Base-by-base conservation (phyloP, 192 early-diverging fungal genomes). In the Allomyces javanicus region DNA sequence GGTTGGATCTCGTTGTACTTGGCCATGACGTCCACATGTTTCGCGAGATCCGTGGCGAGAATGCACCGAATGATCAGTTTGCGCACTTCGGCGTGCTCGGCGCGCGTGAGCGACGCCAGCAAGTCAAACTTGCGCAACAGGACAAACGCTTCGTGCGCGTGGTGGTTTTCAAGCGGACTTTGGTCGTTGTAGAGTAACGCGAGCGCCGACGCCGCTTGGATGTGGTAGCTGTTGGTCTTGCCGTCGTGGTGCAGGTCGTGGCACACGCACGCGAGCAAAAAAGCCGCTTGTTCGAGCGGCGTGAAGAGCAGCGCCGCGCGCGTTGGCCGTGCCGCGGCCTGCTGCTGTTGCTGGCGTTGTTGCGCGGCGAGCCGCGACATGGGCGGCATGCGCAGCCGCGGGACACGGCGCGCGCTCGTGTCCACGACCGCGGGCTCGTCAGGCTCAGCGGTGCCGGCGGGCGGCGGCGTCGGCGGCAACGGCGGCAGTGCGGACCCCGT, bases 121-220 rank as follows among this genome's bases (percentile, higher is more conserved):
- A 79, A 62, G 55, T 77, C 73, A 14, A 66, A 61, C 24, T 70
- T 63, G 25, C 27, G 63, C 63, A 58, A 3, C 50, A 58, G 50
- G 50, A 58, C 17, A 14, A n/a, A 14, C 17, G 50, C 50, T 6
- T 14, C 12, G 50, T 58, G 50, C 33, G 73, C 27, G 63, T 80
- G 78, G 63, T 80, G 78, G 68, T 80, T 80, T 65, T 80, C 78
- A 11, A 80, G 63, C 11, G 75, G 76, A 0, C 77, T 71, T 33
- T 70, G 70, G 63, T 80, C 78, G 64, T 77, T 80, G 70, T 80
- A 80, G 25, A 80, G 71, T 40, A 80, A 69, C 6, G 78, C 76
- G 22, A 80, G 68, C 21, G 50, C 17, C 17, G 50, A 58, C 50
- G 50, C 50, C 17, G 50, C 21, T 3, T 14, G 12, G 50, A 58